These are phyloP conservation scores for Alnus glutinosa DNA, from an alignment of 306 rosid species.

Conservation along the genomic window DNA sequence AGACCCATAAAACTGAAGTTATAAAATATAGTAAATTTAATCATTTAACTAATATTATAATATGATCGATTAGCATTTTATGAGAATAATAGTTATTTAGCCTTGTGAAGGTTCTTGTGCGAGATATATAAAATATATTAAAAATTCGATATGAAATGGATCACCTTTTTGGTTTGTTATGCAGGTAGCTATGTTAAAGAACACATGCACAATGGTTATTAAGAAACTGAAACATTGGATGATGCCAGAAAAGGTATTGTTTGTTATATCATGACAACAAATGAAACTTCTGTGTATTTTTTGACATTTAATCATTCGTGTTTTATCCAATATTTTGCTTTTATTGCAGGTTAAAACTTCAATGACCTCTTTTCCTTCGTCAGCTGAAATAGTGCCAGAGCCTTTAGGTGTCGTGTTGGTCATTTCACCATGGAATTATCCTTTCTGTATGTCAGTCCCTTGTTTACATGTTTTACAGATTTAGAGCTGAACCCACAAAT, in stretches of 20 bases:
- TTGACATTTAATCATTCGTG: not conserved
- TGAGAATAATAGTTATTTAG: not conserved
- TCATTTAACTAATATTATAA: no score
- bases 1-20: no score
- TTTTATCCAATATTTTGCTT: conserved; percentile 11
- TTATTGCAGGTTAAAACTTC: conserved; percentile 73
- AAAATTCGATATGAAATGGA: not conserved
- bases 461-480: conserved; percentile 17
- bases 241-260: conserved; percentile 74
- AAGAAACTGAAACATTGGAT: conserved; percentile 75
- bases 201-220: conserved; percentile 55
- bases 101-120: not conserved
- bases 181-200: conserved; percentile 75
- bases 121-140: not conserved
- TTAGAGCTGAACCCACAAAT: conserved; percentile 9
- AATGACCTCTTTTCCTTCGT: conserved; percentile 74
- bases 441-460: conserved; percentile 71
- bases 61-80: not conserved
- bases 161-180: conserved; percentile 22
- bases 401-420: conserved; percentile 83
- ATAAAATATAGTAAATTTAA: no score
- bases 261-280: conserved; percentile 16
- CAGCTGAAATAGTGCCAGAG: conserved; percentile 94
- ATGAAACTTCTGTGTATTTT: not conserved
- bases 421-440: conserved; percentile 98